These are phyloP conservation scores for Candida gorgasii DNA, from an alignment of 805 yeast species.

Conservation along the genomic window DNA sequence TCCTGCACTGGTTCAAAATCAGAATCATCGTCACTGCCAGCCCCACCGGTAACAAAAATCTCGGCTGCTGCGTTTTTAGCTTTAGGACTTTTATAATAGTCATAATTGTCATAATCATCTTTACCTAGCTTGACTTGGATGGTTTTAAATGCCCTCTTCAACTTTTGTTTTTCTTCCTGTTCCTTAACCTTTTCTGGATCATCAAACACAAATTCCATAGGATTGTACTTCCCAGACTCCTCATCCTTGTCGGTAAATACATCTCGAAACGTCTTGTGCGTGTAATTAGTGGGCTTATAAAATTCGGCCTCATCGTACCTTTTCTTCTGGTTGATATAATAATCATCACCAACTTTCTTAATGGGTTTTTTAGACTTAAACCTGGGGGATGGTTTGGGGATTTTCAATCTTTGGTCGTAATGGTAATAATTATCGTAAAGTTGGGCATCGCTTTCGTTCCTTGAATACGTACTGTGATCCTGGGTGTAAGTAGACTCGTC, in stretches of 20 bases:
- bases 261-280: conserved; percentile 40
- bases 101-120: conserved; percentile 34
- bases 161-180: conserved; percentile 22
- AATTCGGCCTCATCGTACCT: conserved; percentile 31
- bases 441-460: conserved; percentile 4
- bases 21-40: conserved; percentile 20
- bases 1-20: conserved; percentile 14
- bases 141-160: conserved; percentile 29
- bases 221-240: conserved; percentile 31
- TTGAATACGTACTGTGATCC: background rate
- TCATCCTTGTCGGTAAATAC: conserved; percentile 37
- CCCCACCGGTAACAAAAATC: conserved; percentile 21
- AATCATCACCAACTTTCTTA: conserved; percentile 22
- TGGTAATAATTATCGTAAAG: conserved; percentile 12
- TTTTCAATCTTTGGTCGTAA: conserved; percentile 4
- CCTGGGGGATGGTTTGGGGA: conserved; percentile 4
- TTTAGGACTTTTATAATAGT: conserved; percentile 27
- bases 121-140: conserved; percentile 30
- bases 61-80: conserved; percentile 18
- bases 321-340: conserved; percentile 39
- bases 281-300: conserved; percentile 36
- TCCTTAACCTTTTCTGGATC: conserved; percentile 22
- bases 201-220: conserved; percentile 42
- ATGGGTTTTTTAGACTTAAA: background rate
- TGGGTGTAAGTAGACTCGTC: background rate